These are phyloP conservation scores for Penicillium lividum DNA, from an alignment of 495 filamentous ascomycete species.

Conservation along the genomic window DNA sequence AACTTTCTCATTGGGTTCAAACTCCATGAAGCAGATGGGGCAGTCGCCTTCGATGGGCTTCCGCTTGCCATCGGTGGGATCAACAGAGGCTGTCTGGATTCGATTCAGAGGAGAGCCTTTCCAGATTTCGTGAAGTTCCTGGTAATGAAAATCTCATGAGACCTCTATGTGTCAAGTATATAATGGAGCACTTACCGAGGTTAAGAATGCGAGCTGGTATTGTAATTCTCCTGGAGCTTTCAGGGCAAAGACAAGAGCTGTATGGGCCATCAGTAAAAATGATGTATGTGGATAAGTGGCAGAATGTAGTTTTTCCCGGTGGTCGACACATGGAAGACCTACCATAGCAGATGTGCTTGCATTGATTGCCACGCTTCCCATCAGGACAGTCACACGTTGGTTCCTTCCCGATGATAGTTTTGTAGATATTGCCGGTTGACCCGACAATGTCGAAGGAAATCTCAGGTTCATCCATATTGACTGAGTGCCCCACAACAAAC, in stretches of 20 bases:
- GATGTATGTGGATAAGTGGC: slow-evolving; percentile 2
- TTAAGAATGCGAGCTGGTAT: slow-evolving; percentile 75
- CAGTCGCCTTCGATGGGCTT: slow-evolving; percentile 73
- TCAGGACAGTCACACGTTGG: slow-evolving; percentile 73
- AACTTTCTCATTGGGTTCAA: slow-evolving; percentile 53
- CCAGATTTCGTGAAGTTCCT: slow-evolving; percentile 61
- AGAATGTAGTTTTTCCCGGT: background rate
- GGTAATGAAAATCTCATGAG: slow-evolving; percentile 1
- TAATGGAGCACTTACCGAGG: slow-evolving; percentile 37
- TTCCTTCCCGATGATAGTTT: slow-evolving; percentile 50
- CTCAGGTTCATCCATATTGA: slow-evolving; percentile 44
- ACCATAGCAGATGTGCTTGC: slow-evolving; percentile 74
- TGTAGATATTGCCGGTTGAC: slow-evolving; percentile 76
- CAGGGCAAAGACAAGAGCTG: slow-evolving; percentile 65
- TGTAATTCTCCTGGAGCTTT: slow-evolving; percentile 61
- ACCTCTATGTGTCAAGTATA: background rate
- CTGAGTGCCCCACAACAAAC: slow-evolving; percentile 55
- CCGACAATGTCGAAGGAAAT: slow-evolving; percentile 70
- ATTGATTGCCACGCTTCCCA: slow-evolving; percentile 62
- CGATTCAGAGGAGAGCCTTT: slow-evolving; percentile 35
- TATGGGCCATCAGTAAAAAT: slow-evolving; percentile 23
- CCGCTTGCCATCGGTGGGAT: slow-evolving; percentile 47
- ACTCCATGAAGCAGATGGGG: slow-evolving; percentile 75
- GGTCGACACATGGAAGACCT: slow-evolving; percentile 12
- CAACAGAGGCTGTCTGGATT: slow-evolving; percentile 17